Evolutionary conservation across 495 filamentous ascomycete genomes (phyloP).

Genomic region (Staphylotrichum longicolle): DNA sequence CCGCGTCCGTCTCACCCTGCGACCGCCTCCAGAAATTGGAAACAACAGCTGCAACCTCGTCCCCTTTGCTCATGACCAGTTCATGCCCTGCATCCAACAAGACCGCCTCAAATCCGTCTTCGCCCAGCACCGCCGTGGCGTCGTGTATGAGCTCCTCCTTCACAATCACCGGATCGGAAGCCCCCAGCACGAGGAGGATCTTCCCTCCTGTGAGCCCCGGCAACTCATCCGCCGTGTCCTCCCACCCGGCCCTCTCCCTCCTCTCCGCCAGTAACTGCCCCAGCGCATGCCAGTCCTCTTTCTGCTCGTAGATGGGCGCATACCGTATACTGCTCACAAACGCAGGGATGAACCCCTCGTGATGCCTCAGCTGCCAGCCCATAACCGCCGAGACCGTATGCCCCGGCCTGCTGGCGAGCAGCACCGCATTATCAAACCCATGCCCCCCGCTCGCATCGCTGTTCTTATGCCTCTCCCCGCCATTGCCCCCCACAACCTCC

Average conservation of each 20-base stretch:
- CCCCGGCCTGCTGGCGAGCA: constrained; percentile 38
- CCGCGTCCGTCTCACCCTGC: background rate
- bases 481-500: constrained; percentile 30
- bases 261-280: constrained; percentile 46
- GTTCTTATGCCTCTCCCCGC: constrained; percentile 22
- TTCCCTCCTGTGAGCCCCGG: constrained; percentile 48
- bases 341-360: constrained; percentile 54
- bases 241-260: constrained; percentile 31
- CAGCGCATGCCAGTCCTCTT: constrained; percentile 58
- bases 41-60: constrained; percentile 42
- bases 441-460: constrained; percentile 40
- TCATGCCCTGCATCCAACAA: constrained; percentile 51
- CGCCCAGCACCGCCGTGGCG: constrained; percentile 41
- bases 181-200: constrained; percentile 51
- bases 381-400: constrained; percentile 47
- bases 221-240: constrained; percentile 4
- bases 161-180: constrained; percentile 54
- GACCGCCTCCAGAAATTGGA: constrained; percentile 38
- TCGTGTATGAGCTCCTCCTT: constrained; percentile 54
- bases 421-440: constrained; percentile 41
- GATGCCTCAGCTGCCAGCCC: constrained; percentile 55
- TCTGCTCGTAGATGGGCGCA: constrained; percentile 55
- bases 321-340: constrained; percentile 56
- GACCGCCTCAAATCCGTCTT: constrained; percentile 45
- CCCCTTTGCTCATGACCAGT: constrained; percentile 45